A percentile compares a stretch with the other conserved stretches of the same genome.
These are phyloP conservation scores for Hawksworthiomyces lignivorus DNA, from an alignment of 2,329 filamentous ascomycete species.

Conservation along the genomic window DNA sequence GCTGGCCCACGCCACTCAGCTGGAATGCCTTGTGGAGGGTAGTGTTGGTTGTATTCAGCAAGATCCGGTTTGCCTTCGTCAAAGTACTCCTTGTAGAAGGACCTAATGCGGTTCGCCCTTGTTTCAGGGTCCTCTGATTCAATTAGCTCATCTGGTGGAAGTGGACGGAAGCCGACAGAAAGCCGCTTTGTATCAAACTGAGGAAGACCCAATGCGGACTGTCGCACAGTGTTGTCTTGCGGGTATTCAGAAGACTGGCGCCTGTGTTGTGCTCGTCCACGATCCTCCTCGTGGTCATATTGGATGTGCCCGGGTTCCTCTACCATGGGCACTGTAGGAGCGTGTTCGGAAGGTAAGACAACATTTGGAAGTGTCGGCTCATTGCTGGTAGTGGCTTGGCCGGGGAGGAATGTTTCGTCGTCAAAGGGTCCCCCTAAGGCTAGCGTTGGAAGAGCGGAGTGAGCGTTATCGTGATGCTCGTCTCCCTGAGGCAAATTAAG, in stretches of 20 bases:
- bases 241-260: conserved; percentile 22
- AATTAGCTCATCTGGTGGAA: conserved; percentile 75
- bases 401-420: conserved; percentile 7
- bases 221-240: conserved; percentile 10
- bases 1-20: conserved; percentile 4
- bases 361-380: conserved; percentile 3
- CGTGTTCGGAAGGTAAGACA: conserved; percentile 1
- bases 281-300: conserved; percentile 14
- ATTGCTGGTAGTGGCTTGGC: conserved; percentile 3
- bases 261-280: conserved; percentile 14
- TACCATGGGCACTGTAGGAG: conserved; percentile 19
- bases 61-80: conserved; percentile 60
- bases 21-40: conserved; percentile 13
- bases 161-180: conserved; percentile 70
- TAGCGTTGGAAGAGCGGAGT: conserved; percentile 6
- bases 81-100: conserved; percentile 99
- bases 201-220: conserved; percentile 43
- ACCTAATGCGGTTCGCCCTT: conserved; percentile 90
- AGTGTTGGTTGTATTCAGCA: conserved; percentile 19
- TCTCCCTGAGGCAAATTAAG: conserved; percentile 1
- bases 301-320: conserved; percentile 24
- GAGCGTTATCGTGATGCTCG: background rate
- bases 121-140: conserved; percentile 85
- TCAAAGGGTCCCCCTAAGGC: conserved; percentile 8
- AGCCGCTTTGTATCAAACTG: conserved; percentile 48